These are phyloP conservation scores for Gracilariopsis chorda DNA, from an alignment of 23 red algal genomes.

Conservation along the genomic window DNA sequence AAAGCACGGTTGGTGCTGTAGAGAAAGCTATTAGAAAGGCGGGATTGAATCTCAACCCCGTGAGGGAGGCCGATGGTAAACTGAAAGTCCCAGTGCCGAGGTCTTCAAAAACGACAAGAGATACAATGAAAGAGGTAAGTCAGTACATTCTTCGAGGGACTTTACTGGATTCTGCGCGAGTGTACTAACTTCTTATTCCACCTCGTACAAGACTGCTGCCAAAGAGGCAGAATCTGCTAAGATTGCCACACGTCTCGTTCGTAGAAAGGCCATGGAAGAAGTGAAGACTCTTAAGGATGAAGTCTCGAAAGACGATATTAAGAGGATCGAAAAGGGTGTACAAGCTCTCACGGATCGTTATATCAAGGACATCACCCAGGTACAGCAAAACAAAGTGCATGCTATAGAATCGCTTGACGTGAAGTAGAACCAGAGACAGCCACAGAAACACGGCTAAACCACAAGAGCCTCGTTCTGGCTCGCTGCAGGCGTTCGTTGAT, in stretches of 20 bases:
- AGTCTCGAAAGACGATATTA: constrained; percentile 53
- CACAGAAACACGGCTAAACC: too few relatives aligned
- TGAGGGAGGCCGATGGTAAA: not conserved
- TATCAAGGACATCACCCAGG: constrained; percentile 10
- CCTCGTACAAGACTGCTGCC: constrained; percentile 7
- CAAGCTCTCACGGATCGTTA: constrained; percentile 33
- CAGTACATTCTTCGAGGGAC: too few relatives aligned
- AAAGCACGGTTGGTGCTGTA: constrained; percentile 17
- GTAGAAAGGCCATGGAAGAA: constrained; percentile 62
- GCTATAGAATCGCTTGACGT: constrained; percentile 6
- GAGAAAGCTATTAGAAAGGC: constrained; percentile 79
- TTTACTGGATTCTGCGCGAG: not conserved
- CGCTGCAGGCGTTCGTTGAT: too few relatives aligned
- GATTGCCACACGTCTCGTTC: constrained; percentile 43
- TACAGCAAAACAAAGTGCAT: constrained; percentile 28
- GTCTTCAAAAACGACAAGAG: constrained; percentile 16
- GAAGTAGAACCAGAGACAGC: too few relatives aligned
- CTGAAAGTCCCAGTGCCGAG: constrained; percentile 41
- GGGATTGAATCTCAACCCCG: constrained; percentile 85
- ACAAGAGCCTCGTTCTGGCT: too few relatives aligned
- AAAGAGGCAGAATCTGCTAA: constrained; percentile 58
- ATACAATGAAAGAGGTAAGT: constrained; percentile 28
- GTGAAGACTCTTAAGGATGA: constrained; percentile 51
- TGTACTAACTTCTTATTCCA: not conserved
- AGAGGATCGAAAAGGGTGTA: constrained; percentile 48